A percentile compares a stretch with the other conserved stretches of the same genome.
These are phyloP conservation scores for Exidia glandulosa DNA, from an alignment of 768 basidiomycete genomes.

Conservation along the genomic window DNA sequence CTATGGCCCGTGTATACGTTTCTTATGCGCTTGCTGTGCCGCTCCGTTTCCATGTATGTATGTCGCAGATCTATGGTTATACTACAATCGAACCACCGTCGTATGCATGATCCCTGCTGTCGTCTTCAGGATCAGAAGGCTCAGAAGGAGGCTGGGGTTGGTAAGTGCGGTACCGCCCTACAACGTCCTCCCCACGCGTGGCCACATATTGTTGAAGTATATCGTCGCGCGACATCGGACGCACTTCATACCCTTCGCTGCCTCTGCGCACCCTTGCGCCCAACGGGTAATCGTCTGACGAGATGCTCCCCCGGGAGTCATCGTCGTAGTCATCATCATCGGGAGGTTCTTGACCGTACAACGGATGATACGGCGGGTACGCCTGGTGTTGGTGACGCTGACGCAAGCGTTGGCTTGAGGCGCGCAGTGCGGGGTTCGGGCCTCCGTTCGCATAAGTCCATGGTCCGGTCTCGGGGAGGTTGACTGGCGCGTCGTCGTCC, in stretches of 20 bases:
- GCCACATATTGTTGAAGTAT: slow-evolving; percentile 49
- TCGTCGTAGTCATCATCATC: slow-evolving; percentile 20
- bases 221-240: slow-evolving; percentile 47
- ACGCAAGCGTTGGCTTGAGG: slow-evolving; percentile 35
- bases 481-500: slow-evolving; percentile 24
- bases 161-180: slow-evolving; percentile 57
- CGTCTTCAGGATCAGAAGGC: slow-evolving; percentile 1
- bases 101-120: background rate
- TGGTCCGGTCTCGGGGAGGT: slow-evolving; percentile 45
- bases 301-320: slow-evolving; percentile 5
- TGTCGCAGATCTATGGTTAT: background rate
- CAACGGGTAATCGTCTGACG: slow-evolving; percentile 11
- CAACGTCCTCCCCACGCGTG: slow-evolving; percentile 36
- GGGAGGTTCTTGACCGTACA: slow-evolving; percentile 32
- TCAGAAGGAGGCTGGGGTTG: slow-evolving; percentile 36
- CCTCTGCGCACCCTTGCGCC: slow-evolving; percentile 42
- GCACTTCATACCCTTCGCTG: slow-evolving; percentile 77
- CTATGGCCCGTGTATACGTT: background rate
- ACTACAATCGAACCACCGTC: background rate
- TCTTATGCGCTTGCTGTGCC: too few relatives aligned
- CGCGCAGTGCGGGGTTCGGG: slow-evolving; percentile 64
- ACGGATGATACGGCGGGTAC: slow-evolving; percentile 69
- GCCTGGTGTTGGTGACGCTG: slow-evolving; percentile 29
- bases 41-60: background rate
- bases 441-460: slow-evolving; percentile 78